Conservation (phyloP, 1,284 basidiomycete genomes). For the Crepidotus sp. region DNA sequence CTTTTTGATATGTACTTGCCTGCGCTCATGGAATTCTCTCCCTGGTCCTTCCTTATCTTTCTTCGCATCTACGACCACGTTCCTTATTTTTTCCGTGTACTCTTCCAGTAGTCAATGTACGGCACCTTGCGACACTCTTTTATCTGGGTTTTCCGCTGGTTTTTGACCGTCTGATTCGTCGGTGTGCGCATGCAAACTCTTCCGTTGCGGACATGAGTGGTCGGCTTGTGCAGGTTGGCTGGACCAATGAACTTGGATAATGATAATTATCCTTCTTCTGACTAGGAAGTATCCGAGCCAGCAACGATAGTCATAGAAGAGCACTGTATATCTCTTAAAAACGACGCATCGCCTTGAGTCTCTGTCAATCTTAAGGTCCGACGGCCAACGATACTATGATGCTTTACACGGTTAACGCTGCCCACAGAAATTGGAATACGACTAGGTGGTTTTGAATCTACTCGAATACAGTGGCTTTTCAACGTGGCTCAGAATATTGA, state of each 20-base stretch:
- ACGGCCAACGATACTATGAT: constrained; percentile 37
- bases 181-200: too few species aligned
- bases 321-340: constrained; percentile 9
- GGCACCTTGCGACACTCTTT: background rate
- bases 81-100: constrained; percentile 3
- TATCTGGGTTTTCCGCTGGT: background rate
- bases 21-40: constrained; percentile 1
- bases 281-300: too few species aligned
- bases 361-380: too few species aligned
- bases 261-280: too few species aligned
- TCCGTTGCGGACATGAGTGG: too few species aligned
- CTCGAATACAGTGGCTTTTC: background rate
- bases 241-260: too few species aligned
- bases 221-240: too few species aligned
- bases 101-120: constrained; percentile 5
- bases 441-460: constrained; percentile 20
- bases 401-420: constrained; percentile 45
- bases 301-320: too few species aligned
- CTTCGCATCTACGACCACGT: background rate
- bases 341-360: constrained; percentile 11
- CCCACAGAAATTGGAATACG: constrained; percentile 25
- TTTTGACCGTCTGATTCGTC: too few species aligned
- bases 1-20: background rate
- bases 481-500: constrained; percentile 8
- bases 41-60: background rate